A percentile compares a stretch with the other conserved stretches of the same genome.
Evolutionary conservation across 495 filamentous ascomycete species (phyloP).

Genomic region (Bacidia rubella): DNA sequence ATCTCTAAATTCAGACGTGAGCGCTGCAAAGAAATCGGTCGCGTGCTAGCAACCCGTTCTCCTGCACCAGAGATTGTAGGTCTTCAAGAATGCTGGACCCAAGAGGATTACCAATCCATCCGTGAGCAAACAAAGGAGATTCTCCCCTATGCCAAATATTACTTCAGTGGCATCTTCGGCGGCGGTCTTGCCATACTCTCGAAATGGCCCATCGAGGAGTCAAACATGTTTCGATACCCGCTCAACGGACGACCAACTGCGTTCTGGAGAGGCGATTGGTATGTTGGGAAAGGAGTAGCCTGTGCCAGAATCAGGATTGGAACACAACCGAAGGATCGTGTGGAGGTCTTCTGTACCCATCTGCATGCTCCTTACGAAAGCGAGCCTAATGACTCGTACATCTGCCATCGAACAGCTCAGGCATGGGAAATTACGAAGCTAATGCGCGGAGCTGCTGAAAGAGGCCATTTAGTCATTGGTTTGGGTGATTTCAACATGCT

Average conservation of each 20-base stretch:
- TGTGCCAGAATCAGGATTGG: slow-evolving; percentile 69
- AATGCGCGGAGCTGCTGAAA: slow-evolving; percentile 69
- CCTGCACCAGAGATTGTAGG: slow-evolving; percentile 77
- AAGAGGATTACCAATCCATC: slow-evolving; percentile 77
- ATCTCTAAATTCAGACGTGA: slow-evolving; percentile 65
- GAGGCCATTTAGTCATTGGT: slow-evolving; percentile 72
- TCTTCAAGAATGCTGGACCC: slow-evolving; percentile 91
- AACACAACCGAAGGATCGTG: slow-evolving; percentile 47
- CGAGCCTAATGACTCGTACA: slow-evolving; percentile 68
- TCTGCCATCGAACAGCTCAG: slow-evolving; percentile 82
- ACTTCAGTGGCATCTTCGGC: slow-evolving; percentile 77
- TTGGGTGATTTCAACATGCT: slow-evolving; percentile 94
- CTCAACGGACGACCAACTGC: slow-evolving; percentile 87
- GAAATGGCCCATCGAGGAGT: slow-evolving; percentile 91
- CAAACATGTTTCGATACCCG: slow-evolving; percentile 73
- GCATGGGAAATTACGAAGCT: slow-evolving; percentile 96
- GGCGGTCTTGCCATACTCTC: slow-evolving; percentile 87
- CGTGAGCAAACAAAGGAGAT: slow-evolving; percentile 58
- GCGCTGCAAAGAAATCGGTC: slow-evolving; percentile 73
- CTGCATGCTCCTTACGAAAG: slow-evolving; percentile 83
- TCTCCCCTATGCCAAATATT: slow-evolving; percentile 92
- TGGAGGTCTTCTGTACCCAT: slow-evolving; percentile 91
- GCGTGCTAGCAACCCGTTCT: slow-evolving; percentile 48
- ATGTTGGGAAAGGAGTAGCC: slow-evolving; percentile 87
- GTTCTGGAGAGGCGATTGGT: slow-evolving; percentile 78